These are phyloP conservation scores for Rhodamnia rubescens DNA, from an alignment of 345 rosid genomes.

Conservation along the genomic window DNA sequence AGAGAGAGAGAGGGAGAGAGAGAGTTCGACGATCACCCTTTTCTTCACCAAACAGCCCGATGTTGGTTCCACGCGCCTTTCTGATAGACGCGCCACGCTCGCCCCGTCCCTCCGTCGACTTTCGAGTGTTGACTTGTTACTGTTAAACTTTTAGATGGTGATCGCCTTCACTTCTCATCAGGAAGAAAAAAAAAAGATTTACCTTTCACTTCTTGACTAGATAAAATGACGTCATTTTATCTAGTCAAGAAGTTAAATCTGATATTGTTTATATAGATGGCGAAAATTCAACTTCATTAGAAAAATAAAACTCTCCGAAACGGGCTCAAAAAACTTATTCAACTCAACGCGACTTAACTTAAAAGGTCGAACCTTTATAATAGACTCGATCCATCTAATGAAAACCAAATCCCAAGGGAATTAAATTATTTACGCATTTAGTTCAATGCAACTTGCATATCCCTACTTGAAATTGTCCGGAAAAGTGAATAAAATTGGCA, in stretches of 20 bases:
- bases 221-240: neutral
- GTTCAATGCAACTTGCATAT: neutral
- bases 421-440: neutral
- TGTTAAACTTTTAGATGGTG: neutral
- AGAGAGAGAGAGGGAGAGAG: fast-evolving
- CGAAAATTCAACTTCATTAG: neutral
- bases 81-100: neutral
- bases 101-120: neutral
- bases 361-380: neutral
- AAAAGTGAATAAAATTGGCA: neutral
- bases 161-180: neutral
- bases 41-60: neutral
- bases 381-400: neutral
- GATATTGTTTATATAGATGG: neutral
- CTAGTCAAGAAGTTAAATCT: neutral
- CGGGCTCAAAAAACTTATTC: neutral
- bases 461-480: fast-evolving
- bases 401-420: neutral
- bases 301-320: neutral
- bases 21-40: neutral
- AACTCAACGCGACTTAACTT: neutral
- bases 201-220: neutral
- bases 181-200: neutral
- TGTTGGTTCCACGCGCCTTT: neutral
- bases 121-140: neutral